Percentiles rank a stretch among this genome's conserved stretches.
Evolutionary conservation across 768 basidiomycete genomes (phyloP).

Genomic region (Pisolithus orientalis): DNA sequence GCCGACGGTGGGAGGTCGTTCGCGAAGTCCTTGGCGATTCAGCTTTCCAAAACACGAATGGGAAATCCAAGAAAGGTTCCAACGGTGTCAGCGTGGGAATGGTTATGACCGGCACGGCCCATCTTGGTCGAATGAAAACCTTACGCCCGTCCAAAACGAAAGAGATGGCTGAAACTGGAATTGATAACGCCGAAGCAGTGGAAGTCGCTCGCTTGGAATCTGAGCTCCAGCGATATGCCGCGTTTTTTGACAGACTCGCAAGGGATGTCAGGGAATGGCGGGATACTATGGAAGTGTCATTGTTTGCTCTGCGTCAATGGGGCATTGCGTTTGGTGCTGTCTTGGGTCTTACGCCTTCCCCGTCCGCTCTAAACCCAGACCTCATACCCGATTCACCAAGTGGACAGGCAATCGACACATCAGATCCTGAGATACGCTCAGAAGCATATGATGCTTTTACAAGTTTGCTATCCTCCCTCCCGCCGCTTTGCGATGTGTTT

Average conservation of each 20-base stretch:
- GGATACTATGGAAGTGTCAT: constrained; percentile 40
- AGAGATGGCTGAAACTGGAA: constrained; percentile 18
- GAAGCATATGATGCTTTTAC: constrained; percentile 74
- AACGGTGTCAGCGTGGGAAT: constrained; percentile 35
- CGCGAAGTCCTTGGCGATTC: constrained; percentile 57
- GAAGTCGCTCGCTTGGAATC: constrained; percentile 50
- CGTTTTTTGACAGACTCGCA: constrained; percentile 56
- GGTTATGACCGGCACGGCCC: constrained; percentile 50
- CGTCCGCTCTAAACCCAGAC: constrained; percentile 14
- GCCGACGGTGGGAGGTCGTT: constrained; percentile 72
- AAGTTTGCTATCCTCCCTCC: constrained; percentile 48
- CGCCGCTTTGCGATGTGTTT: constrained; percentile 46
- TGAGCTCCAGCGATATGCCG: constrained; percentile 51
- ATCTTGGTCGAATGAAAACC: constrained; percentile 55
- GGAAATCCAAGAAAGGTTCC: constrained; percentile 33
- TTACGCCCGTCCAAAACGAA: constrained; percentile 33
- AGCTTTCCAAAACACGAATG: constrained; percentile 31
- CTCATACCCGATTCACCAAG: neutral
- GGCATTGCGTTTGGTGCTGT: constrained; percentile 59
- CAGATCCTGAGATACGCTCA: constrained; percentile 24
- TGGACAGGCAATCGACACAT: constrained; percentile 6
- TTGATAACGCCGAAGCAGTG: constrained; percentile 37
- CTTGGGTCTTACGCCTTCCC: constrained; percentile 49
- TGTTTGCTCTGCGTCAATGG: constrained; percentile 53
- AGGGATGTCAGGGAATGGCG: constrained; percentile 62